Conservation (phyloP, 345 rosid genomes). For the Trapa bicornis region DNA sequence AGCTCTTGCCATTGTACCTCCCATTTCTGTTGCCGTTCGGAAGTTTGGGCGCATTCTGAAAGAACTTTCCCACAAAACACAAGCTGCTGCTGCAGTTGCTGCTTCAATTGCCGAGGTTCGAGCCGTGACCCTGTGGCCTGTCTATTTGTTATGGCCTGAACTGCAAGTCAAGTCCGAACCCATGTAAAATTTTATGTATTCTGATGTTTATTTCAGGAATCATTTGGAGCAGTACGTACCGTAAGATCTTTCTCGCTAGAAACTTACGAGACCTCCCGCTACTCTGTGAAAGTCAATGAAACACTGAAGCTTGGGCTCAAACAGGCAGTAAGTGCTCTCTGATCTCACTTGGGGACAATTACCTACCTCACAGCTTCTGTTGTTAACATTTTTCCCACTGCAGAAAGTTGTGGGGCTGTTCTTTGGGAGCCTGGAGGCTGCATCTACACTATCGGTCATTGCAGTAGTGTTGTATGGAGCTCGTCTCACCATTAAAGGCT, state of each 20-base stretch:
- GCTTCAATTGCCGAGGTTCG: constrained; percentile 91
- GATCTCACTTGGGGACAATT: not conserved
- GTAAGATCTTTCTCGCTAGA: constrained; percentile 95
- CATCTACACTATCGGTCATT: constrained; percentile 67
- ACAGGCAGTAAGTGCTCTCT: constrained; percentile 58
- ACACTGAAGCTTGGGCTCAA: constrained; percentile 72
- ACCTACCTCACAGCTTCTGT: not conserved
- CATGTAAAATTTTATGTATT: not conserved
- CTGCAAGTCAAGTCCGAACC: no score
- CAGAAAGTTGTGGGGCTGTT: constrained; percentile 62
- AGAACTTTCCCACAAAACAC: constrained; percentile 81
- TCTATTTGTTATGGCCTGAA: not conserved
- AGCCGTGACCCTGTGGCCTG: not conserved
- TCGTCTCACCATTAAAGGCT: constrained; percentile 64
- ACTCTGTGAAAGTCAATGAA: constrained; percentile 76
- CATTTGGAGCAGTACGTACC: constrained; percentile 89
- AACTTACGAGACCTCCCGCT: constrained; percentile 44
- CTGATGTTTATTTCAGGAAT: constrained; percentile 39
- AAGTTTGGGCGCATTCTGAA: constrained; percentile 69
- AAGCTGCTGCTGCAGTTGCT: constrained; percentile 95
- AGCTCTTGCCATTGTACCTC: constrained; percentile 72
- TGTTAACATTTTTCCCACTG: constrained; percentile 3
- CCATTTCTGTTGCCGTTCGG: constrained; percentile 56
- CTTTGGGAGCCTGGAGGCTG: constrained; percentile 78
- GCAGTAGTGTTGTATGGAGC: constrained; percentile 81